Evolutionary conservation across 345 rosid genomes (phyloP).

Genomic region (Eucalyptus sp.): DNA sequence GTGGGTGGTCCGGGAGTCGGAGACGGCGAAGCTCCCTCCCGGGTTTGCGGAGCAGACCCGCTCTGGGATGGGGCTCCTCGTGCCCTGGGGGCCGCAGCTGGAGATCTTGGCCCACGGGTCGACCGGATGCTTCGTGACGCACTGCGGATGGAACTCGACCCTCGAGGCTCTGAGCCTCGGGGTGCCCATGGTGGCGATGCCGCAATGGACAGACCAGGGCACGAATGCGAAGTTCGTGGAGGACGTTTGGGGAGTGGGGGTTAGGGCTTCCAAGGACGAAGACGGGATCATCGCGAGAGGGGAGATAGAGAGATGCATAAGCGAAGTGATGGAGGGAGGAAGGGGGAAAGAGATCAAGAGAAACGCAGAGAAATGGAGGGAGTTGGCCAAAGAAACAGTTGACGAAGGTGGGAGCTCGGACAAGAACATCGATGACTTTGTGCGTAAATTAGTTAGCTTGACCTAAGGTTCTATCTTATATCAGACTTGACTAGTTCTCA

Average conservation of each 20-base stretch:
- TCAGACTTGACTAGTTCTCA: neutral
- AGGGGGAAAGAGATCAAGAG: slow-evolving; percentile 6
- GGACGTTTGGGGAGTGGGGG: slow-evolving; percentile 21
- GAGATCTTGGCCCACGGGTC: slow-evolving; percentile 16
- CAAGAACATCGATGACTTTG: slow-evolving; percentile 9
- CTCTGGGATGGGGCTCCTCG: neutral
- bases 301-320: neutral
- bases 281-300: slow-evolving; percentile 2
- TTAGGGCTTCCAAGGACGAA: neutral
- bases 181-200: slow-evolving; percentile 29
- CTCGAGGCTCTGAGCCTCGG: slow-evolving; percentile 21
- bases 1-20: slow-evolving; percentile 9
- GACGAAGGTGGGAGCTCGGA: slow-evolving; percentile 20
- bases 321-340: slow-evolving; percentile 16
- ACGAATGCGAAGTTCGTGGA: slow-evolving; percentile 5
- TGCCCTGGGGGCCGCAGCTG: slow-evolving; percentile 14
- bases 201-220: slow-evolving; percentile 25
- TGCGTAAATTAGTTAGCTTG: neutral
- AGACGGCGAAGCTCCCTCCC: neutral
- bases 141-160: slow-evolving; percentile 17
- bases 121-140: slow-evolving; percentile 22
- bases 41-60: neutral
- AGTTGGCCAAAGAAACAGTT: slow-evolving; percentile 7
- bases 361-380: slow-evolving; percentile 23
- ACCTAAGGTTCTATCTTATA: neutral